These are phyloP conservation scores for Serendipita sp. DNA, from an alignment of 768 basidiomycete genomes.

Conservation along the genomic window DNA sequence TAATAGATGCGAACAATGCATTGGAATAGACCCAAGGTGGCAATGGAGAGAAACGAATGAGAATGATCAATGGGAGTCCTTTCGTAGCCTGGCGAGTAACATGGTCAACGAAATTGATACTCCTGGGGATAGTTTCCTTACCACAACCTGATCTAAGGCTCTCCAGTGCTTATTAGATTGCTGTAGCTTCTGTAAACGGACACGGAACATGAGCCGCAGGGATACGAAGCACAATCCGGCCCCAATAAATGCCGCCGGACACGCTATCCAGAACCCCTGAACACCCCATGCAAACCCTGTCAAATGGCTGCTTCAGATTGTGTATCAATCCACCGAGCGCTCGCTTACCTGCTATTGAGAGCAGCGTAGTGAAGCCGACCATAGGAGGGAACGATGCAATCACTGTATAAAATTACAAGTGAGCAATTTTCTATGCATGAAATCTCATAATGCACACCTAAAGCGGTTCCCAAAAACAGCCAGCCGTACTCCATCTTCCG, in stretches of 20 bases:
- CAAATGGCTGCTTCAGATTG: not conserved
- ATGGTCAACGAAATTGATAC: not conserved
- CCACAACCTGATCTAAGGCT: constrained; percentile 59
- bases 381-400: constrained; percentile 38
- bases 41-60: constrained; percentile 67
- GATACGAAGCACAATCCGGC: constrained; percentile 44
- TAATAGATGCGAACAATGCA: constrained; percentile 46
- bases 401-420: constrained; percentile 18
- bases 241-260: constrained; percentile 42
- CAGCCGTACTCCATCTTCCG: constrained; percentile 46
- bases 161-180: constrained; percentile 54
- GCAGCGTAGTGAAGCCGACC: constrained; percentile 46
- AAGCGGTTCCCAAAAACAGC: constrained; percentile 33
- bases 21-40: constrained; percentile 86
- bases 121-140: constrained; percentile 21
- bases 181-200: constrained; percentile 42
- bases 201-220: constrained; percentile 42
- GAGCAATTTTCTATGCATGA: not conserved
- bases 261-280: constrained; percentile 54
- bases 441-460: constrained; percentile 28
- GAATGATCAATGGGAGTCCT: constrained; percentile 65
- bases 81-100: constrained; percentile 38
- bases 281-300: constrained; percentile 73
- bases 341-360: not conserved
- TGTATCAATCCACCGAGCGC: not conserved